A percentile compares a stretch with the other conserved stretches of the same genome.
phyloP scores from a whole-genome alignment of 371 early-diverging fungal species.

The Dentiscutata heterogama region DNA sequence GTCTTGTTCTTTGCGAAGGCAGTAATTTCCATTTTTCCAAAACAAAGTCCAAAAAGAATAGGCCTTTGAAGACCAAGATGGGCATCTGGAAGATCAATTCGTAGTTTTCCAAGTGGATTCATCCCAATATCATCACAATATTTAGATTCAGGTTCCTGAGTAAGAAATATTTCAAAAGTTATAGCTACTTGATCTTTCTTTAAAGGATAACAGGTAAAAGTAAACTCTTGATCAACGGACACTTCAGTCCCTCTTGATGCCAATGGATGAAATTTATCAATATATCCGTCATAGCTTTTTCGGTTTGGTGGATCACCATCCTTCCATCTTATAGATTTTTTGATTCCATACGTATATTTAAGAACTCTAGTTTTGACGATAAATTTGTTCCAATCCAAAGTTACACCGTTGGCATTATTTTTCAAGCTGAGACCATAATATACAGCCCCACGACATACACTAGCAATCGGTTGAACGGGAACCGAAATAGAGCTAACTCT shows the following conservation, averaged over 20 bases:
- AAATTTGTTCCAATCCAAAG: background rate
- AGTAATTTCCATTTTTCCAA: conserved; percentile 44
- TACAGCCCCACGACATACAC: conserved; percentile 19
- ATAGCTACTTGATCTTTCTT: background rate
- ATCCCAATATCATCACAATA: conserved; percentile 41
- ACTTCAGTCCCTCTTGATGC: background rate
- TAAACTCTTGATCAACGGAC: conserved; percentile 29
- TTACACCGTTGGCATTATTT: background rate
- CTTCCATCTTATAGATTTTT: conserved; percentile 26
- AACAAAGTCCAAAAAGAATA: conserved; percentile 12
- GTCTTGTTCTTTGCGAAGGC: conserved; percentile 30
- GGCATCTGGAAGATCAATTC: conserved; percentile 14
- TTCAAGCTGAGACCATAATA: conserved; percentile 9
- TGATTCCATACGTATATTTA: conserved; percentile 41
- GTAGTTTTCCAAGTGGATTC: conserved; percentile 28
- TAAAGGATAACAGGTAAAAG: background rate
- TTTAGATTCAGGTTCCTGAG: conserved; percentile 8
- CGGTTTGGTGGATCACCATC: conserved; percentile 19
- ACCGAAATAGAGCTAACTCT: conserved; percentile 19
- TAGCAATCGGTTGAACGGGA: conserved; percentile 29
- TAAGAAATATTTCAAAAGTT: conserved; percentile 24
- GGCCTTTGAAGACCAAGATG: conserved; percentile 17
- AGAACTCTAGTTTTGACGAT: background rate
- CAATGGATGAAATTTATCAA: background rate
- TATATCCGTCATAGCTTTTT: background rate